Conservation (phyloP, 2,329 filamentous ascomycete genomes). For the Microdochium nivale region DNA sequence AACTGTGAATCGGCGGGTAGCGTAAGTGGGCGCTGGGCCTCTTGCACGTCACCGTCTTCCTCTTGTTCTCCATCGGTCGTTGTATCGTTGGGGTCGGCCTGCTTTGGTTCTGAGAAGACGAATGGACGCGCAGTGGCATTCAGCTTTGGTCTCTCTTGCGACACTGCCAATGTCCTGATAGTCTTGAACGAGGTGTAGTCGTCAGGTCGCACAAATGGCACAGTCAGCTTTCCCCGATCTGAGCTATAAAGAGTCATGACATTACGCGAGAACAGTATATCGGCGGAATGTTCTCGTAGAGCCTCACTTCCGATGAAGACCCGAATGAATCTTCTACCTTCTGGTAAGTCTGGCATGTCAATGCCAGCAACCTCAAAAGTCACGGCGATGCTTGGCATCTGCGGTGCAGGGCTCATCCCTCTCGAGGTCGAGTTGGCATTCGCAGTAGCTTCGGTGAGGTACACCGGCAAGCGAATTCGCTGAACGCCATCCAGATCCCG, state of each 20-base stretch:
- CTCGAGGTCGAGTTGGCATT: conserved; percentile 68
- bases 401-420: conserved; percentile 61
- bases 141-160: conserved; percentile 47
- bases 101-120: conserved; percentile 17
- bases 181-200: conserved; percentile 74
- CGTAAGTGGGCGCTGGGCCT: conserved; percentile 3
- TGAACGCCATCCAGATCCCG: conserved; percentile 56
- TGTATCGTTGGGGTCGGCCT: conserved; percentile 1
- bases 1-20: conserved; percentile 2
- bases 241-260: conserved; percentile 80
- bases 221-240: conserved; percentile 76
- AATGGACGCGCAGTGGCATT: conserved; percentile 43
- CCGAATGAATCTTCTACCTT: conserved; percentile 59
- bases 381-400: conserved; percentile 73
- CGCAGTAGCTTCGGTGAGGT: conserved; percentile 76
- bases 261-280: conserved; percentile 87
- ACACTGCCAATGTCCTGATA: conserved; percentile 54
- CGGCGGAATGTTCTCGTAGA: conserved; percentile 76
- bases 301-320: conserved; percentile 88
- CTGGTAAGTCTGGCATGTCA: conserved; percentile 38
- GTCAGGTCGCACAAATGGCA: conserved; percentile 89
- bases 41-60: conserved; percentile 15
- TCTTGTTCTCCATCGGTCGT: conserved; percentile 6
- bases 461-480: conserved; percentile 71
- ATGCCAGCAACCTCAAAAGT: conserved; percentile 66